Base-by-base conservation (phyloP, 202 grass and related monocot genomes). In the Dendrocalamus latiflorus region DNA sequence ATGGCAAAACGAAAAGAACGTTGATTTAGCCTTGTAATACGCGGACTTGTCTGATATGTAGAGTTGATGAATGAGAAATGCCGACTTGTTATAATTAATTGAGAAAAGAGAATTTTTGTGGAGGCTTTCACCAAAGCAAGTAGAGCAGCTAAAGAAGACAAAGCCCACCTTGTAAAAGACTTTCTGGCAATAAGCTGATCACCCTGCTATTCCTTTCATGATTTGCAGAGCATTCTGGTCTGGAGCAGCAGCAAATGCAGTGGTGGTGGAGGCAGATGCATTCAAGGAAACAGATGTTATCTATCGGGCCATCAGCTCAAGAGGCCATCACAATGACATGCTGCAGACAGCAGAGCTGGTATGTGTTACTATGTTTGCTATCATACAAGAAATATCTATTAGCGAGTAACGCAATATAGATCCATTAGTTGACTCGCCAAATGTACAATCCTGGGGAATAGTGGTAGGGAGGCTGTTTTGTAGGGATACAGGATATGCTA, bases 291-390 rank as follows among this genome's bases (percentile, higher is more conserved):
- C 91, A 0, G 95, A 98, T 44, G 91, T 98, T 10, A 93, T 98
- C 66, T 95, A 93, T 84, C 76, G 87, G 57, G 91, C 92, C 38
- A 95, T 98, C 49, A 98, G 92, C 79, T 98, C 93, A 57, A 90
- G 89, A 85, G 95, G 95, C 6, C 95, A 98, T 75, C 95, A 98
- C 65, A 95, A 91, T 16, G 95, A 98, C 79, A 95, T 98, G 92
- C 65, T 98, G 38, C 89, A 90, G 58, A 95, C 93, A 0, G 90
- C 95, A 21, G 92, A 98, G 71, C 80, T 98, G 68, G 95, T 98
- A 91, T 78, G 10, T 70, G 10, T n/a, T 70, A 57, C 21, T 41
- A 16, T 64, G 6, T 76, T 70, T 39, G 14, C 1, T 81, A 80
- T 21, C 21, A 20, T 21, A 26, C 21, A 63, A 57, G 58, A 28